Percentiles rank a stretch among this genome's conserved stretches.
These are phyloP conservation scores for Tuber brumale DNA, from an alignment of 495 filamentous ascomycete genomes.

Conservation along the genomic window DNA sequence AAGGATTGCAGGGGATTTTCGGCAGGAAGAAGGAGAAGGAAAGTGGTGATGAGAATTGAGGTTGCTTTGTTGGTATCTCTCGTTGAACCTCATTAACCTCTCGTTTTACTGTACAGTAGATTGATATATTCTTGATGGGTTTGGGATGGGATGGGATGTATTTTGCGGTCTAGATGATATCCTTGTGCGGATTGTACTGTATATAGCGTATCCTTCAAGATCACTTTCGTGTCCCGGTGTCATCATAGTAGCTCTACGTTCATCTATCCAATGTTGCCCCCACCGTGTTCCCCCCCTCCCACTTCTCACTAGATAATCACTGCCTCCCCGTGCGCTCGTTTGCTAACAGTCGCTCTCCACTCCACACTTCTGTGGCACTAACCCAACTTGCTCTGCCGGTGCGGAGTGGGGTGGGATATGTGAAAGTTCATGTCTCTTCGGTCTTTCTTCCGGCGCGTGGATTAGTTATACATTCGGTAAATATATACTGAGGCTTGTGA, in stretches of 20 bases:
- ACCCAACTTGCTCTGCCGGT: too few relatives aligned
- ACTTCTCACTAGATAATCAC: not conserved
- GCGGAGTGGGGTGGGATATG: too few relatives aligned
- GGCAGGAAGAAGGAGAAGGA: constrained; percentile 31
- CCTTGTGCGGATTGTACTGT: not conserved
- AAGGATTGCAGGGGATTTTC: constrained; percentile 35
- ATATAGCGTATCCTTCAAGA: not conserved
- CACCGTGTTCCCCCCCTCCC: not conserved
- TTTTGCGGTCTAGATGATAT: not conserved
- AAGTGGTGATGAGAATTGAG: constrained; percentile 24
- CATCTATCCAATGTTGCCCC: not conserved
- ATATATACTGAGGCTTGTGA: too few relatives aligned
- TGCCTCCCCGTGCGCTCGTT: not conserved
- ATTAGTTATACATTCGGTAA: too few relatives aligned
- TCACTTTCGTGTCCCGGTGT: not conserved
- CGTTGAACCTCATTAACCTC: not conserved
- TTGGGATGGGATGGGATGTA: not conserved
- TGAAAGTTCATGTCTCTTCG: too few relatives aligned
- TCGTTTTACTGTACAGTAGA: not conserved
- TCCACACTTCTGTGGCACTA: too few relatives aligned
- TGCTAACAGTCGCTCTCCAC: not conserved
- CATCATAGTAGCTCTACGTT: not conserved
- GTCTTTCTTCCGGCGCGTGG: too few relatives aligned
- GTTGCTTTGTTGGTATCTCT: not conserved
- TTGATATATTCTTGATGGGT: not conserved